These are phyloP conservation scores for Linnemannia hyalina DNA, from an alignment of 192 early-diverging fungal species.

Conservation along the genomic window DNA sequence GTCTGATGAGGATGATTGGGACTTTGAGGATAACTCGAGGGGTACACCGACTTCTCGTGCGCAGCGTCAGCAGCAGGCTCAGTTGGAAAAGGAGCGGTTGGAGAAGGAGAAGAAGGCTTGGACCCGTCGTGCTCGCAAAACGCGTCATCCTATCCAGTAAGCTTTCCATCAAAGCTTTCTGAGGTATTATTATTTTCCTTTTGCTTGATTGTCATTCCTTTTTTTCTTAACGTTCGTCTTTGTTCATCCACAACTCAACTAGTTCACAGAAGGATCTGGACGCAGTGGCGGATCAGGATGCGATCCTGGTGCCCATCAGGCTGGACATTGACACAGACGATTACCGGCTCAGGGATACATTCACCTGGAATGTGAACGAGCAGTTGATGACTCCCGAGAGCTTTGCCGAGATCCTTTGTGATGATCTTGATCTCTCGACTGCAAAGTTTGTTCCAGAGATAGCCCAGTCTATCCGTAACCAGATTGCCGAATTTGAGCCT, in stretches of 20 bases:
- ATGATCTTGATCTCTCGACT: conserved; percentile 76
- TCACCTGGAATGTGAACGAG: conserved; percentile 95
- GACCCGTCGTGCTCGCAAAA: conserved; percentile 38
- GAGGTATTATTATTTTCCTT: neutral
- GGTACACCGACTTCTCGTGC: conserved; percentile 39
- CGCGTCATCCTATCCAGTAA: conserved; percentile 57
- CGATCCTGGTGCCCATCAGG: conserved; percentile 88
- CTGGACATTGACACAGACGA: conserved; percentile 93
- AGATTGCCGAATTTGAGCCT: conserved; percentile 71
- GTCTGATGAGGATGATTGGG: conserved; percentile 63
- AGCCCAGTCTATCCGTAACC: conserved; percentile 68
- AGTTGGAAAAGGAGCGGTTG: conserved; percentile 36
- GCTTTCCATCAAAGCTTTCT: conserved; percentile 6
- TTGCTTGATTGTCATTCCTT: neutral
- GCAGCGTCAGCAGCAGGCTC: conserved; percentile 18
- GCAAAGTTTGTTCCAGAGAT: conserved; percentile 65
- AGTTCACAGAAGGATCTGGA: conserved; percentile 60
- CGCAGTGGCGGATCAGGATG: conserved; percentile 73
- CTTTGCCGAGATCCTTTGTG: conserved; percentile 87
- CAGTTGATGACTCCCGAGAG: conserved; percentile 83
- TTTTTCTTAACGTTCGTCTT: neutral
- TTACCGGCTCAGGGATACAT: conserved; percentile 86
- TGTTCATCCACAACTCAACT: neutral
- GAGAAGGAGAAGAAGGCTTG: conserved; percentile 58
- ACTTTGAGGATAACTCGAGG: conserved; percentile 58